phyloP scores from a whole-genome alignment of 1,284 basidiomycete genomes.

The Uromyces viciae-fabae region DNA sequence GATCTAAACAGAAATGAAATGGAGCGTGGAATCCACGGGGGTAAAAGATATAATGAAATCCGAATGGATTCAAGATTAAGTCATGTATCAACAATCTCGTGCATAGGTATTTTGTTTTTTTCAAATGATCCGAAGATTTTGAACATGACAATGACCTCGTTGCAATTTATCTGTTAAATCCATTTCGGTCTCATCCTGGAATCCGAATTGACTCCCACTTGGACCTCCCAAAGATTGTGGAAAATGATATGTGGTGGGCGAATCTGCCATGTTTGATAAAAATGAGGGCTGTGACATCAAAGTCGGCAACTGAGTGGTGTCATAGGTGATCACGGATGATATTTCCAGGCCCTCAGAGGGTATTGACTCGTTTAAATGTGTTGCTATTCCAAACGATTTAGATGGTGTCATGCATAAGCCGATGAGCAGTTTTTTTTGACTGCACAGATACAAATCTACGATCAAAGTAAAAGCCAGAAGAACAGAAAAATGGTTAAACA shows the following conservation, averaged over 20 bases:
- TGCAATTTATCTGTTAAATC: constrained; percentile 24
- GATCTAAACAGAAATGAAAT: not conserved
- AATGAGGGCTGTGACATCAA: not conserved
- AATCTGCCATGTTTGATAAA: not conserved
- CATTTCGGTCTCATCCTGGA: constrained; percentile 12
- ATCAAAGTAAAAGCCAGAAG: not conserved
- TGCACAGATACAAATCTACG: not conserved
- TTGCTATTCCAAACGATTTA: not conserved
- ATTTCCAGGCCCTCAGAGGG: not conserved
- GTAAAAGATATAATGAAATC: not conserved
- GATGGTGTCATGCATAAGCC: not conserved
- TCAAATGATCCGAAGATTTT: too few relatives aligned
- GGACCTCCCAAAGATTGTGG: not conserved
- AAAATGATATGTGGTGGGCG: not conserved
- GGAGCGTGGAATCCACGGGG: not conserved
- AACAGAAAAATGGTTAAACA: not conserved
- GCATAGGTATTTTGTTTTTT: too few relatives aligned
- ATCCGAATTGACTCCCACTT: not conserved
- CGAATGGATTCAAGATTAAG: not conserved
- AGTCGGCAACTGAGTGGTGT: not conserved
- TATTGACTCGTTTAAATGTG: not conserved
- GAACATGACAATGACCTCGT: constrained; percentile 25
- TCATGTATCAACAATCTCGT: not conserved
- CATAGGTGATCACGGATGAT: constrained; percentile 18
- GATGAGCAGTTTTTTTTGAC: not conserved